Evolutionary conservation across 2,329 filamentous ascomycete species (phyloP).

Genomic region (Hymenoscyphus repandus): DNA sequence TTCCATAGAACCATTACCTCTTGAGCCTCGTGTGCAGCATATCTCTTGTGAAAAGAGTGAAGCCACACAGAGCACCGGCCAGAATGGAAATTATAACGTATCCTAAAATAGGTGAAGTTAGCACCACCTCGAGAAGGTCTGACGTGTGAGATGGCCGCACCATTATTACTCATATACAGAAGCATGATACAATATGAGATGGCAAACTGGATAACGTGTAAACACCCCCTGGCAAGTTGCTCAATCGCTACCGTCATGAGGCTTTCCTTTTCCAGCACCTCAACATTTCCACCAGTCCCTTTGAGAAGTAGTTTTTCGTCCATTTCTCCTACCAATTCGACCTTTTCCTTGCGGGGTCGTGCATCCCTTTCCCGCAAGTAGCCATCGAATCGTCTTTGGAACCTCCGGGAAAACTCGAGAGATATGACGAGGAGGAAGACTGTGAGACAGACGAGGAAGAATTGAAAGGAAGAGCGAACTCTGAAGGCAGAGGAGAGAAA

Average conservation of each 20-base stretch:
- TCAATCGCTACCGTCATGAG: conserved; percentile 10
- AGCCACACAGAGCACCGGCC: conserved; percentile 18
- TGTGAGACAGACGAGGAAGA: conserved; percentile 20
- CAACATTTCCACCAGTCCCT: background rate
- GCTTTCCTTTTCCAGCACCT: background rate
- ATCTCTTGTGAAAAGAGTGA: conserved; percentile 22
- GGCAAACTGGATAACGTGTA: conserved; percentile 21
- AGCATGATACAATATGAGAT: conserved; percentile 19
- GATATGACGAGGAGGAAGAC: conserved; percentile 21
- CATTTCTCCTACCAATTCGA: conserved; percentile 10
- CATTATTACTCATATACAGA: conserved; percentile 25
- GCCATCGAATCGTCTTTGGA: conserved; percentile 18
- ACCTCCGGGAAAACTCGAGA: conserved; percentile 19
- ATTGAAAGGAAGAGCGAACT: conserved; percentile 16
- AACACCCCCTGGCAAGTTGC: conserved; percentile 13
- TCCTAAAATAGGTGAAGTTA: conserved; percentile 8
- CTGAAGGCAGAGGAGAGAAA: conserved; percentile 20
- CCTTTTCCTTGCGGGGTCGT: conserved; percentile 1
- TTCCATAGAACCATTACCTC: background rate
- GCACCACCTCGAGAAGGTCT: background rate
- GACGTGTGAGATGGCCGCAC: conserved; percentile 3
- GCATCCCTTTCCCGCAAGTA: conserved; percentile 11
- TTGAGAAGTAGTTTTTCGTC: conserved; percentile 17
- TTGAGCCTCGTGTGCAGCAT: conserved; percentile 1
- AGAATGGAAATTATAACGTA: conserved; percentile 24